Evolutionary conservation across 108 stramenopile species (phyloP).

Genomic region (Cyclotella distinguenda): DNA sequence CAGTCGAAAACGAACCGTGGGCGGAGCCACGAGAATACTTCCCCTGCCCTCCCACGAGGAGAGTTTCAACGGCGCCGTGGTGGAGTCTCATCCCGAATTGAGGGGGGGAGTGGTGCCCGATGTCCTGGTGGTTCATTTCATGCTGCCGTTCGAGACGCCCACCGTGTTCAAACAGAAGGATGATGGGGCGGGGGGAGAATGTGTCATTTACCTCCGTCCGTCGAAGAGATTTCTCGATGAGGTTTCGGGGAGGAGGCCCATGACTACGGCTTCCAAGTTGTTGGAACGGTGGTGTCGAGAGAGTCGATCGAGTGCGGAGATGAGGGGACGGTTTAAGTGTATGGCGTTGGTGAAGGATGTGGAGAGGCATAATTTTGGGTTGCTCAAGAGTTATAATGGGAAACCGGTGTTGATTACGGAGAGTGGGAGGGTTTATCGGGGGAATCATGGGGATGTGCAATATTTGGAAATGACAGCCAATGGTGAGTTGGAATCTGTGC

Average conservation of each 20-base stretch:
- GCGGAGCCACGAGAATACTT: conserved; percentile 44
- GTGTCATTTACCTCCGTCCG: conserved; percentile 49
- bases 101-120: conserved; percentile 40
- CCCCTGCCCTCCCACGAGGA: conserved; percentile 42
- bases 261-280: conserved; percentile 53
- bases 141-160: conserved; percentile 52
- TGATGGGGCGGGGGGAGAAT: conserved; percentile 52
- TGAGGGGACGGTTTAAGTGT: conserved; percentile 58
- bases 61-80: background rate
- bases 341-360: conserved; percentile 54
- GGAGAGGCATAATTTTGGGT: conserved; percentile 48
- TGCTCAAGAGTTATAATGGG: conserved; percentile 60
- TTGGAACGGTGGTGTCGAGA: conserved; percentile 53
- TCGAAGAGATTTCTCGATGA: conserved; percentile 49
- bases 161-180: conserved; percentile 49
- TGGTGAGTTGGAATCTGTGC: conserved; percentile 18
- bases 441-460: conserved; percentile 39
- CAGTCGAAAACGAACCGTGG: conserved; percentile 34
- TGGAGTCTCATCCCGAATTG: conserved; percentile 32
- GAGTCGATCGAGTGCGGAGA: conserved; percentile 38
- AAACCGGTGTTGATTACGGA: conserved; percentile 73
- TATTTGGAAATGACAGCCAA: conserved; percentile 59
- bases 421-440: conserved; percentile 41
- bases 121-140: conserved; percentile 52
- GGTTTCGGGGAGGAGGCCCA: conserved; percentile 32